A percentile compares a stretch with the other conserved stretches of the same genome.
Evolutionary conservation across 495 filamentous ascomycete genomes (phyloP).

Genomic region (Clavariopsis aquatica): DNA sequence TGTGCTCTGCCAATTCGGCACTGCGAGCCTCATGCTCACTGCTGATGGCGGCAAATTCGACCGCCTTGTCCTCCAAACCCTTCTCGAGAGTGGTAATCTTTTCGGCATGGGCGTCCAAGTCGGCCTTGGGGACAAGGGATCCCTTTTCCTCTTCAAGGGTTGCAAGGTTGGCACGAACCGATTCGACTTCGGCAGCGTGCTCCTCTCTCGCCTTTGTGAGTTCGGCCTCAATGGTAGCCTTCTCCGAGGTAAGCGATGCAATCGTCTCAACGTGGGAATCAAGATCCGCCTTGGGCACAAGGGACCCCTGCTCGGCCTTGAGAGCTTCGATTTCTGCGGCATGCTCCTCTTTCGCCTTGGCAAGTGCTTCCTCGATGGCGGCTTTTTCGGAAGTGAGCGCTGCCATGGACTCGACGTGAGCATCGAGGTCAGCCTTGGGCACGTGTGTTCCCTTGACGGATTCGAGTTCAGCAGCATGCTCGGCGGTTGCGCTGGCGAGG

Average conservation of each 20-base stretch:
- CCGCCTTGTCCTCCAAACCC: background rate
- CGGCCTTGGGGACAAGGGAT: constrained; percentile 2
- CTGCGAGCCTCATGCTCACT: background rate
- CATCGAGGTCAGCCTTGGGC: constrained; percentile 14
- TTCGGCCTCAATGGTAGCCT: constrained; percentile 10
- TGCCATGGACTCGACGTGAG: constrained; percentile 12
- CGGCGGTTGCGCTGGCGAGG: background rate
- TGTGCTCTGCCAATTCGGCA: background rate
- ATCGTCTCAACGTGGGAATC: background rate
- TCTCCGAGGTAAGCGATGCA: constrained; percentile 7
- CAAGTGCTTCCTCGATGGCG: constrained; percentile 8
- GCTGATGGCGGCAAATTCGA: background rate
- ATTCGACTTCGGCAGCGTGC: background rate
- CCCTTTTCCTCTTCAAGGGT: background rate
- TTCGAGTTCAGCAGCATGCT: constrained; percentile 11
- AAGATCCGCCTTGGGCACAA: background rate
- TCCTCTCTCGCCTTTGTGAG: constrained; percentile 6
- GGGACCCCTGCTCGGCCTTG: background rate
- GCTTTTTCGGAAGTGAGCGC: constrained; percentile 12
- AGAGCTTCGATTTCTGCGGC: background rate
- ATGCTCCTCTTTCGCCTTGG: constrained; percentile 20
- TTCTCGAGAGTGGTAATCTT: constrained; percentile 1
- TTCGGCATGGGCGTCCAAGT: background rate
- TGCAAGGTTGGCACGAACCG: background rate
- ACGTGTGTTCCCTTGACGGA: constrained; percentile 6